Percentiles rank a stretch among this genome's conserved stretches.
These are phyloP conservation scores for Penicillium thymicola DNA, from an alignment of 2,329 filamentous ascomycete species.

Conservation along the genomic window DNA sequence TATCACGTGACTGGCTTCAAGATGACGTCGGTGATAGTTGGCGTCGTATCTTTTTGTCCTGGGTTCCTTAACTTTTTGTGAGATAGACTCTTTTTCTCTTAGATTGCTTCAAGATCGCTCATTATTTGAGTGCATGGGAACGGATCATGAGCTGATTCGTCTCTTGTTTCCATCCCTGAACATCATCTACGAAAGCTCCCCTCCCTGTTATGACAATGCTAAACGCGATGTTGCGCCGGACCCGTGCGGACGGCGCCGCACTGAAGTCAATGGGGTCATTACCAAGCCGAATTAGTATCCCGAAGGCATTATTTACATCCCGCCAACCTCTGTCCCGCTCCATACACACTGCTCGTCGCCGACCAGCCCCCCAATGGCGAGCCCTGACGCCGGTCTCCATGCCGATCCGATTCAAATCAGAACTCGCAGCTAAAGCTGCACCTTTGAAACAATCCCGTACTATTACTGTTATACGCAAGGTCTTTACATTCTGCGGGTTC, in stretches of 20 bases:
- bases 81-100: conserved; percentile 1
- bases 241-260: conserved; percentile 27
- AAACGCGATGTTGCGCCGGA: conserved; percentile 33
- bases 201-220: conserved; percentile 20
- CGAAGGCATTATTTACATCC: conserved; percentile 10
- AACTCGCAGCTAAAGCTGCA: conserved; percentile 24
- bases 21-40: conserved; percentile 12
- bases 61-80: not conserved
- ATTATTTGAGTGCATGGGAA: conserved; percentile 6
- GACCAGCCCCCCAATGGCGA: conserved; percentile 21
- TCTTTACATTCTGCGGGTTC: conserved; percentile 69
- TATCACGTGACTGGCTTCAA: conserved; percentile 9
- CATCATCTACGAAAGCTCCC: conserved; percentile 7
- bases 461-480: conserved; percentile 60
- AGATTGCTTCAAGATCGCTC: not conserved
- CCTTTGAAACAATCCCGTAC: conserved; percentile 30
- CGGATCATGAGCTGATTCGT: conserved; percentile 9
- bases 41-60: not conserved
- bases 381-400: conserved; percentile 20
- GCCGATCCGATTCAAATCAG: conserved; percentile 33
- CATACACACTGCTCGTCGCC: conserved; percentile 23
- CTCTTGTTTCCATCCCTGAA: conserved; percentile 10
- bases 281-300: conserved; percentile 19
- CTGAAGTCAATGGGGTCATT: conserved; percentile 27
- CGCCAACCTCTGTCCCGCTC: conserved; percentile 17